Evolutionary conservation across 371 early-diverging fungal species (phyloP).

Genomic region (Mortierella sp.): DNA sequence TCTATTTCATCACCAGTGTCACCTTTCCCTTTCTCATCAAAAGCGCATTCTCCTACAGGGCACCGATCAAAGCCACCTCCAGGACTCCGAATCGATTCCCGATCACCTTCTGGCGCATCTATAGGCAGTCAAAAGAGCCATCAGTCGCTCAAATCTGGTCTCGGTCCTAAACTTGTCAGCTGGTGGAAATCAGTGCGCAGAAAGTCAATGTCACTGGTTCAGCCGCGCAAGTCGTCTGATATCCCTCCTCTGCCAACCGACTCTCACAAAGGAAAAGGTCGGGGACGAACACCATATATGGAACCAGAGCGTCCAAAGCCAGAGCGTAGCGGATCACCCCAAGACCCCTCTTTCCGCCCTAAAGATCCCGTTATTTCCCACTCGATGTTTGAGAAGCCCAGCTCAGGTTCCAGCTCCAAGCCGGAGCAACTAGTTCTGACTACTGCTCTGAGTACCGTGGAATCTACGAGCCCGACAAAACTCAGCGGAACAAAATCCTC

Average conservation of each 20-base stretch:
- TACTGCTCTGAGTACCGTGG: conserved; percentile 29
- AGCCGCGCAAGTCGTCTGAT: conserved; percentile 33
- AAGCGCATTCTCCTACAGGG: conserved; percentile 29
- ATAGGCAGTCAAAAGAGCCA: conserved; percentile 56
- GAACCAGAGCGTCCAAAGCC: conserved; percentile 6
- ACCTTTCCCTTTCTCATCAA: conserved; percentile 7
- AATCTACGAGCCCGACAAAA: conserved; percentile 34
- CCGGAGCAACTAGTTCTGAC: conserved; percentile 33
- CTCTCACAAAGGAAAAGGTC: conserved; percentile 3
- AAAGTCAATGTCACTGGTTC: conserved; percentile 52
- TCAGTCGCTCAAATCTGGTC: conserved; percentile 43
- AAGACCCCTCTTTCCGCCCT: conserved; percentile 1
- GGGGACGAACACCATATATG: neutral
- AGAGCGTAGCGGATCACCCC: neutral
- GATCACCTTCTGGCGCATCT: conserved; percentile 48
- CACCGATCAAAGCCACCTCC: conserved; percentile 31
- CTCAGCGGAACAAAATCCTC: conserved; percentile 25
- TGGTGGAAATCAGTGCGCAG: conserved; percentile 57
- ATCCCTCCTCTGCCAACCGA: conserved; percentile 9
- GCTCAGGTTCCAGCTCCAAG: conserved; percentile 20
- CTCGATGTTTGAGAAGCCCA: conserved; percentile 45
- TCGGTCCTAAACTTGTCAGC: conserved; percentile 51
- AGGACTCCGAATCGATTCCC: conserved; percentile 32
- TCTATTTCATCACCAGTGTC: conserved; percentile 13
- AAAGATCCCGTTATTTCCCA: conserved; percentile 27